Evolutionary conservation across 2,329 filamentous ascomycete species (phyloP), one percentile per base, ranked within the genome.

Genomic region (Didymella exigua): DNA sequence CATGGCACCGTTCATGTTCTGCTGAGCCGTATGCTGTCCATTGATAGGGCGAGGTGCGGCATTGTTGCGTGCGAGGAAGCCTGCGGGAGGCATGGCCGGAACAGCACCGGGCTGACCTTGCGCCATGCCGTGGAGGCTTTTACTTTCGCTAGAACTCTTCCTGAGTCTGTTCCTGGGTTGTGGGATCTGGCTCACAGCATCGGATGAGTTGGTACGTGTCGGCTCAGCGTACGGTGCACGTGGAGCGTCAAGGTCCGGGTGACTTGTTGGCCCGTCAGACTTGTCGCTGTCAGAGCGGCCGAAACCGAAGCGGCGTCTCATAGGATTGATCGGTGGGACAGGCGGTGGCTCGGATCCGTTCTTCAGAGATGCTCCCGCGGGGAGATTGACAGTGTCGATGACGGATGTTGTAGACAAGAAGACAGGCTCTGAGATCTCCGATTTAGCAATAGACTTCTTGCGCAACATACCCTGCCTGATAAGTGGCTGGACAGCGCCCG

Each of bases 371-470:
- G 82, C 81, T 24, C 82, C 82, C n/a, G 79, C 67, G 13, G 84
- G 84, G 10, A 87, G 76, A 30, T 81, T 82, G 30, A 86, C 77
- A 0, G 82, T 82, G 40, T 85, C 83, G 24, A 86, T 79, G 38
- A 83, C 82, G 2, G 82, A 85, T 4, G 85, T 87, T 9, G 78
- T 78, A 1, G 79, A 82, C 23, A 82, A 65, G 56, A 84, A 77
- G 4, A 75, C 76, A 0, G 86, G 86, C 62, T 88, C 85, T 2
- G 84, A 86, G 44, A 88, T 88, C 53, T 83, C 81, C 11, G 78
- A 76, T 71, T 88, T 88, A 58, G 82, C 81, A 42, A 88, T 78
- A 0, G 81, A 78, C 63, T 82, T 82, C 75, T 86, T 87, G 31
- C 83, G 79, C 64, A 72, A 48, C 29, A 69, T 60, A 14, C 65